Evolutionary conservation across 2,329 filamentous ascomycete species (phyloP), one percentile per base, ranked within the genome.

Genomic region (Drechslerella dactyloides): DNA sequence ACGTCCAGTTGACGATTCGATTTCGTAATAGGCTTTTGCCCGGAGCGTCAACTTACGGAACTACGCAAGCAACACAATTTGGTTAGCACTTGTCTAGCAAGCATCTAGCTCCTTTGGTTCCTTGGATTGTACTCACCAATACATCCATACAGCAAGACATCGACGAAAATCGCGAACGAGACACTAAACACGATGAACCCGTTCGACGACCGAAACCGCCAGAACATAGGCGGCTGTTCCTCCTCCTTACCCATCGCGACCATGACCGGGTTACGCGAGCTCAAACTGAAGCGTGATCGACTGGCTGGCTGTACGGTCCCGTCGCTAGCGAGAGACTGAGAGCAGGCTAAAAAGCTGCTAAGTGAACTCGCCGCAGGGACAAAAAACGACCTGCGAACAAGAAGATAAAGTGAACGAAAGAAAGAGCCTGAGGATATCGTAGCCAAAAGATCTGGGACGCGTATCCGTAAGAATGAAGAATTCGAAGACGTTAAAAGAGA

Each of bases 161-260:
- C 68, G 48, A 72, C 68, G 46, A 72, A 72, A 19, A 72, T 72
- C 11, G 68, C 68, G 60, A 72, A 72, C 48, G 60, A 72, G 37
- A 72, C 68, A 44, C 68, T 72, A 13, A 72, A 72, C 40, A 72
- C 60, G 17, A 72, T 72, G 44, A 72, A 72, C 10, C 68, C 60
- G 52, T 57, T 65, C 54, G 68, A 72, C 44, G 68, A 72, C 51
- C 68, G 51, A 61, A 72, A 72, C 42, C 55, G 56, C 68, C 68
- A 72, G 58, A 72, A 72, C n/a, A 30, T 50, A 27, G 68, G 68
- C 51, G 68, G 60, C 24, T 27, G 21, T 57, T 72, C 66, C 42
- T 57, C 58, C 24, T 52, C 15, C 24, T 65, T 24, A 23, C 68
- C 68, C 68, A 72, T 72, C 53, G 19, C 44, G 17, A 48, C 44